These are phyloP conservation scores for Volvox reticuliferus DNA, from an alignment of 139 green algal species.

Conservation along the genomic window DNA sequence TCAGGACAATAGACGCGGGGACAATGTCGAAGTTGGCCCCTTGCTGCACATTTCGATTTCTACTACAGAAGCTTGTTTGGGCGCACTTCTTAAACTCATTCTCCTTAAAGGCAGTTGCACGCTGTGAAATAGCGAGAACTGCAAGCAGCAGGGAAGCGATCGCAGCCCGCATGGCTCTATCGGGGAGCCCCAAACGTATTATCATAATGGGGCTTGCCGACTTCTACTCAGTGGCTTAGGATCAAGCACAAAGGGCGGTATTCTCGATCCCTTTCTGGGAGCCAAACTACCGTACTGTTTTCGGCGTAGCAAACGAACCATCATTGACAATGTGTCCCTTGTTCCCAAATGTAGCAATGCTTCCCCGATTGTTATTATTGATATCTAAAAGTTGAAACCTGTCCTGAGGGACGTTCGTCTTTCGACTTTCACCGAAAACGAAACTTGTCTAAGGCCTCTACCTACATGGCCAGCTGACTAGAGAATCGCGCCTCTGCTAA, in stretches of 20 bases:
- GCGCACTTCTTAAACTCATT: slow-evolving; percentile 96
- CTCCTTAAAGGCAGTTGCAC: slow-evolving; percentile 85
- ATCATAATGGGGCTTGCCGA: background rate
- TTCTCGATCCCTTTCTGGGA: too few species aligned
- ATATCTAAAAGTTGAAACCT: too few species aligned
- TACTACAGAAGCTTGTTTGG: slow-evolving; percentile 84
- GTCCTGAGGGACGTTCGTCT: too few species aligned
- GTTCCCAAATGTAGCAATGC: too few species aligned
- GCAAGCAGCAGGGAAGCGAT: background rate
- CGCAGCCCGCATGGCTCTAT: background rate
- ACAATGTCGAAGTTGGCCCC: slow-evolving; percentile 71
- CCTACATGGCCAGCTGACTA: slow-evolving; percentile 17
- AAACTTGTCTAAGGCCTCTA: too few species aligned
- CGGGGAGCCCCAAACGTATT: background rate
- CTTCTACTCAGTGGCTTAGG: too few species aligned
- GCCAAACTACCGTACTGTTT: too few species aligned
- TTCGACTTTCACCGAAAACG: too few species aligned
- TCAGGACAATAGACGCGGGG: slow-evolving; percentile 65
- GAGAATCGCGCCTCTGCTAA: background rate
- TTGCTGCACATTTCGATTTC: slow-evolving; percentile 73
- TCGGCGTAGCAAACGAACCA: too few species aligned
- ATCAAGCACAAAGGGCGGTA: too few species aligned
- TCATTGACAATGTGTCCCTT: too few species aligned
- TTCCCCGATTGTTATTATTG: too few species aligned
- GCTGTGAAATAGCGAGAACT: background rate